Conservation (phyloP, 163 green algal species). For the Chlorella variabilis region DNA sequence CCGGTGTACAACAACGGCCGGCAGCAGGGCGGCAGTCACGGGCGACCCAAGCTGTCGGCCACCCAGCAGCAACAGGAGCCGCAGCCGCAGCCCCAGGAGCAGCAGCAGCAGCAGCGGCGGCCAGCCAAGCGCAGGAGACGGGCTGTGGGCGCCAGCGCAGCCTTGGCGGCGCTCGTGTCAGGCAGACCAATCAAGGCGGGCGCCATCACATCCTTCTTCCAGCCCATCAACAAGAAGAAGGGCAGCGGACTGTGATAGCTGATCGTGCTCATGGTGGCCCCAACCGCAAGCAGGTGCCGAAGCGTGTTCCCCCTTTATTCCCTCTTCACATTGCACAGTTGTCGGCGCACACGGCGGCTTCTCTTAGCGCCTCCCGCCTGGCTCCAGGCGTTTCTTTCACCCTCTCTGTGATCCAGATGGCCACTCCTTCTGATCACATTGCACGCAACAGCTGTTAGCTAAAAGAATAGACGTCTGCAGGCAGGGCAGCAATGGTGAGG, state of each 20-base stretch:
- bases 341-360: no score
- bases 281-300: no score
- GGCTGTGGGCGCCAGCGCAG: not conserved
- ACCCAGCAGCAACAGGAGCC: not conserved
- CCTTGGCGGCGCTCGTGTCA: not conserved
- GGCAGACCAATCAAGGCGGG: not conserved
- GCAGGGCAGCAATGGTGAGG: not conserved
- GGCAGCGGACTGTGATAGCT: no score
- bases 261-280: no score
- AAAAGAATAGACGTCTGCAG: no score
- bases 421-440: no score
- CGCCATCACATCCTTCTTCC: not conserved
- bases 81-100: not conserved
- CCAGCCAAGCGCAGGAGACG: not conserved
- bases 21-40: not conserved
- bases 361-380: no score
- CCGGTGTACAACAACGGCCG: not conserved
- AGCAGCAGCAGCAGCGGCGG: constrained; percentile 2
- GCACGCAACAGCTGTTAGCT: no score
- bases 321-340: no score
- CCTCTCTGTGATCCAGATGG: no score
- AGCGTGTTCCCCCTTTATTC: no score
- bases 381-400: no score
- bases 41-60: not conserved
- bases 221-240: not conserved